Conservation (phyloP, 495 filamentous ascomycete genomes). For the Penicillium bovifimosum region DNA sequence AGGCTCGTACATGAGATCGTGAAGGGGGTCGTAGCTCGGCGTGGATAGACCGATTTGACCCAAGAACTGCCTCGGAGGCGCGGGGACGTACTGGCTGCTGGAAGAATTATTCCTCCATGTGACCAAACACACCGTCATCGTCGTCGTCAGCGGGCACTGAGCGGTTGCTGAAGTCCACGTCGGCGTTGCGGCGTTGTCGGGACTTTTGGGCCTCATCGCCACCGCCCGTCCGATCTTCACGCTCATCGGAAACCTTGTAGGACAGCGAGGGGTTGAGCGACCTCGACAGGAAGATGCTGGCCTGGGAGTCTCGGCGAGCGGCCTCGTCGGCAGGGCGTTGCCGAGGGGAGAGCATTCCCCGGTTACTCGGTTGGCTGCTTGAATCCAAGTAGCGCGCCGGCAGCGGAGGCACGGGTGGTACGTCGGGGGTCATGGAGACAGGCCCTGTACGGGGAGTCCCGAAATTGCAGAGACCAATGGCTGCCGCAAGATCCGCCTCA, state of each 20-base stretch:
- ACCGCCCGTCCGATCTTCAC: conserved; percentile 33
- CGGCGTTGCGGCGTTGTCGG: conserved; percentile 56
- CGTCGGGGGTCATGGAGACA: conserved; percentile 64
- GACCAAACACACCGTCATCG: conserved; percentile 91
- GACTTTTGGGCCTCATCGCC: conserved; percentile 32
- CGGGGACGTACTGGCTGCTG: neutral
- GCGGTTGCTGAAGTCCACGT: conserved; percentile 70
- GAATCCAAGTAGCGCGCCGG: conserved; percentile 51
- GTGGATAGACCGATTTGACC: neutral
- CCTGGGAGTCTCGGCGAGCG: conserved; percentile 29
- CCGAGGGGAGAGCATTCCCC: conserved; percentile 23
- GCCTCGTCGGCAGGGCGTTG: conserved; percentile 37
- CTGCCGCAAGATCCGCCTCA: conserved; percentile 74
- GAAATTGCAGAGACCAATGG: conserved; percentile 89
- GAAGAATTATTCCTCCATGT: conserved; percentile 77
- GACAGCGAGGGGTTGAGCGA: conserved; percentile 45
- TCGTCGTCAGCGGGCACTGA: conserved; percentile 74
- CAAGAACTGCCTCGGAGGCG: conserved; percentile 1
- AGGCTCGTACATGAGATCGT: conserved; percentile 41
- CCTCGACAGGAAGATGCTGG: conserved; percentile 34
- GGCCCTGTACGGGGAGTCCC: conserved; percentile 70
- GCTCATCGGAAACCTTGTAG: conserved; percentile 46
- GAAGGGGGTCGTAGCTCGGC: conserved; percentile 19
- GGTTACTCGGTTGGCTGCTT: conserved; percentile 25
- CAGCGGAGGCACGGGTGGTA: conserved; percentile 81